Conservation (phyloP, 371 early-diverging fungal species). For the Mortierella sp. region DNA sequence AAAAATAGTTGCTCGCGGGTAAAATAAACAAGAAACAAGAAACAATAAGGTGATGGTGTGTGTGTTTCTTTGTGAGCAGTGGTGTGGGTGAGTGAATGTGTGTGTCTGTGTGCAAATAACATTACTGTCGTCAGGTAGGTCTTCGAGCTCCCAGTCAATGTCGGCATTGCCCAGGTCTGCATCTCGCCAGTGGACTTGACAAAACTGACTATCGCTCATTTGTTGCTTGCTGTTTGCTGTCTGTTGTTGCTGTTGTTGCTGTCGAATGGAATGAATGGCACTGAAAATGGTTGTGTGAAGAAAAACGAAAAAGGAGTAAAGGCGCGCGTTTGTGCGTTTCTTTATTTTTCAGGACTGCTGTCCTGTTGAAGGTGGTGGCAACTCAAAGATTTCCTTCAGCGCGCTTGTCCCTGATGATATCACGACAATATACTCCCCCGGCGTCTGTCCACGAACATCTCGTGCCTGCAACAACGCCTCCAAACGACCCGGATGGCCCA, state of each 20-base stretch:
- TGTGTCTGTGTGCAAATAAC: neutral
- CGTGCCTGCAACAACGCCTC: slow-evolving; percentile 25
- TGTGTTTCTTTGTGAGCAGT: neutral
- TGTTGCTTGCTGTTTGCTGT: neutral
- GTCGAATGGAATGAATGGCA: neutral
- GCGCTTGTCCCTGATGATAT: neutral
- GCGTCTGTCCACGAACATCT: slow-evolving; percentile 27
- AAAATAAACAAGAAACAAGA: neutral
- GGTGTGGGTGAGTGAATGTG: too few relatives aligned
- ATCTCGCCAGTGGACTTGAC: slow-evolving; percentile 54
- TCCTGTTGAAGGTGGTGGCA: neutral
- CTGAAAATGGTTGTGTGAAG: neutral
- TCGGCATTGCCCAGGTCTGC: slow-evolving; percentile 44
- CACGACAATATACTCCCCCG: slow-evolving; percentile 3
- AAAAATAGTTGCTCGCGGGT: neutral
- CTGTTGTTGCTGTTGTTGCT: neutral
- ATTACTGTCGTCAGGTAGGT: slow-evolving; percentile 42
- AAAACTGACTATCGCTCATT: slow-evolving; percentile 57
- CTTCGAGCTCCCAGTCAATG: slow-evolving; percentile 43
- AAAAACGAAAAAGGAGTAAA: neutral
- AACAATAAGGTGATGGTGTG: neutral
- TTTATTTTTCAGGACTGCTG: slow-evolving; percentile 7
- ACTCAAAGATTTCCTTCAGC: neutral
- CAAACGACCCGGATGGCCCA: slow-evolving; percentile 11
- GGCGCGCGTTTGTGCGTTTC: neutral